Percentiles rank a stretch among this genome's conserved stretches.
Evolutionary conservation across 164 flowering plant species (phyloP).

Genomic region (Stephania cephalantha): DNA sequence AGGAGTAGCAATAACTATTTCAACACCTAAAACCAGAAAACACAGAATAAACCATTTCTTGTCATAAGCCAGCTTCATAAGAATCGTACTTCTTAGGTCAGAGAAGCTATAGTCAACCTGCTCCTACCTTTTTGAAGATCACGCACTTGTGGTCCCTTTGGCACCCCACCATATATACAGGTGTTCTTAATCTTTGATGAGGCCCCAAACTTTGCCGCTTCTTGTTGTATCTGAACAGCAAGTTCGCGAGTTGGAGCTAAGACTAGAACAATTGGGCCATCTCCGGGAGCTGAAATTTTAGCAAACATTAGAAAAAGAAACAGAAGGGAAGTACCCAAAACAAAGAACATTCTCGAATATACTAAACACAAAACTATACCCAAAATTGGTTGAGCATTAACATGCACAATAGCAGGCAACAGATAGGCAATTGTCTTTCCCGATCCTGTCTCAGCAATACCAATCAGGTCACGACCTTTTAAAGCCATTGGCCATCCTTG

Average conservation of each 20-base stretch:
- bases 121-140: constrained; percentile 95
- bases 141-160: constrained; percentile 99
- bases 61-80: constrained; percentile 19
- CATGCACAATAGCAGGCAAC: constrained; percentile 97
- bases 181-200: constrained; percentile 93
- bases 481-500: constrained; percentile 99
- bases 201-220: constrained; percentile 90
- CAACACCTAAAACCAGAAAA: constrained; percentile 63
- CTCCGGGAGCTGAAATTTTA: constrained; percentile 74
- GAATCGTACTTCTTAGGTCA: constrained; percentile 20
- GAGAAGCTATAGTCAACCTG: constrained; percentile 28
- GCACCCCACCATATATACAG: constrained; percentile 98
- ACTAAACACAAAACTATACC: constrained; percentile 33
- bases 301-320: not conserved
- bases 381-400: constrained; percentile 95
- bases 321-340: not conserved
- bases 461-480: constrained; percentile 96
- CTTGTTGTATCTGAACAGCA: constrained; percentile 99
- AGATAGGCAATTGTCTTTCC: constrained; percentile 95
- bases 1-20: constrained; percentile 96
- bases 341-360: not conserved
- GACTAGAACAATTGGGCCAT: constrained; percentile 81
- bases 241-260: constrained; percentile 99
- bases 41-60: constrained; percentile 10
- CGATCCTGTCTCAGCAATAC: constrained; percentile 99